phyloP scores from a whole-genome alignment of 345 rosid genomes.

The Noccaea caerulescens region DNA sequence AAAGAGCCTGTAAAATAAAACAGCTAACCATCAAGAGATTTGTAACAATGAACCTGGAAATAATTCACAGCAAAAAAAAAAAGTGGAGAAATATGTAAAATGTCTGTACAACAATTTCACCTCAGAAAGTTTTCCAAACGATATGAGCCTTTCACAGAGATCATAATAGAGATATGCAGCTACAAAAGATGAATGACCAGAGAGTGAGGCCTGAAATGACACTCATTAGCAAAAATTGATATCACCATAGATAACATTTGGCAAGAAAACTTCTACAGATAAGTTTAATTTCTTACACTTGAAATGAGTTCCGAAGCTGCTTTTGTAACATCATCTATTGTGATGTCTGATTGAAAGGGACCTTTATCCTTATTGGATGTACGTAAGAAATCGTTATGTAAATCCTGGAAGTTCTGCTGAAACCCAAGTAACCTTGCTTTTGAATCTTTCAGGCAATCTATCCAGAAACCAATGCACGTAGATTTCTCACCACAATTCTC shows the following conservation, averaged over 20 bases:
- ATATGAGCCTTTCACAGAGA: constrained; percentile 69
- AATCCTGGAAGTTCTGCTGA: constrained; percentile 56
- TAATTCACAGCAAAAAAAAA: neutral
- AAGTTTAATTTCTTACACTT: constrained; percentile 55
- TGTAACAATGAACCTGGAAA: constrained; percentile 33
- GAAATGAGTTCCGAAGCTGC: constrained; percentile 67
- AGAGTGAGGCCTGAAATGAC: constrained; percentile 56
- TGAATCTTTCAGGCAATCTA: constrained; percentile 63
- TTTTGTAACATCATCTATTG: constrained; percentile 59
- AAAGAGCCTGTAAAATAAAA: constrained; percentile 66
- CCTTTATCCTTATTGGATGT: constrained; percentile 41
- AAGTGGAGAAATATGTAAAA: constrained; percentile 18
- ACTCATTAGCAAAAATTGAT: constrained; percentile 31
- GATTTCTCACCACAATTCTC: constrained; percentile 56
- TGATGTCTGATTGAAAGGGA: constrained; percentile 42
- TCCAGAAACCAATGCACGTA: constrained; percentile 66
- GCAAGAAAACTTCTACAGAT: neutral
- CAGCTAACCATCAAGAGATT: constrained; percentile 21
- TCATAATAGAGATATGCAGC: constrained; percentile 85
- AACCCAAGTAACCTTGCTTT: constrained; percentile 64
- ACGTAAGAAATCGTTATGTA: constrained; percentile 41
- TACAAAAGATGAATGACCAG: constrained; percentile 56
- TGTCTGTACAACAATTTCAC: constrained; percentile 47
- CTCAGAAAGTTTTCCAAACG: constrained; percentile 69
- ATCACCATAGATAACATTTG: constrained; percentile 1